Conservation (phyloP, 2,329 filamentous ascomycete species). For the Didymella sp. region DNA sequence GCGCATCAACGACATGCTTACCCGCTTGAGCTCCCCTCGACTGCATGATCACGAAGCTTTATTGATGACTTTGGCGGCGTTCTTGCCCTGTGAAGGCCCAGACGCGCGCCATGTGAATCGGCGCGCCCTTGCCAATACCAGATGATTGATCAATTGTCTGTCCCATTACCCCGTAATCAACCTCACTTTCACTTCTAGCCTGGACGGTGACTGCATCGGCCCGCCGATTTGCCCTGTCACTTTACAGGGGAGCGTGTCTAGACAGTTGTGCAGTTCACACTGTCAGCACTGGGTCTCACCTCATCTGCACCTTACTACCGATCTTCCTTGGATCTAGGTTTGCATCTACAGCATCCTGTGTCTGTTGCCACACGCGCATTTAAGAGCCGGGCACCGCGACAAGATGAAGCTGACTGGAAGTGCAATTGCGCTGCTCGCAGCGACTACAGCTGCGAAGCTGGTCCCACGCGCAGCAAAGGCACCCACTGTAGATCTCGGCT, state of each 20-base stretch:
- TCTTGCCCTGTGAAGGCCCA: conserved; percentile 20
- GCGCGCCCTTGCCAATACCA: conserved; percentile 10
- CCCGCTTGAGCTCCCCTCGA: conserved; percentile 1
- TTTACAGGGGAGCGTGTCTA: conserved; percentile 21
- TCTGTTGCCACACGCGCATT: neutral
- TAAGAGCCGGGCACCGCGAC: conserved; percentile 13
- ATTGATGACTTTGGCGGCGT: neutral
- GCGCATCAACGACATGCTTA: conserved; percentile 9
- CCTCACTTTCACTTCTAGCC: neutral
- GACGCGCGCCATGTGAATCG: conserved; percentile 20
- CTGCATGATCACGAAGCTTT: conserved; percentile 10
- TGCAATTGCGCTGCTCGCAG: conserved; percentile 29
- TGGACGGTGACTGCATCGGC: neutral
- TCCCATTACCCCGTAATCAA: neutral
- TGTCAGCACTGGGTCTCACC: conserved; percentile 26
- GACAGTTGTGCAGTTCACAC: conserved; percentile 26
- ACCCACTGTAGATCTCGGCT: conserved; percentile 43
- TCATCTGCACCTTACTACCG: conserved; percentile 14
- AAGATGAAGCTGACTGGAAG: conserved; percentile 25
- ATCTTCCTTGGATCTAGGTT: conserved; percentile 17
- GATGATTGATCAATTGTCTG: neutral
- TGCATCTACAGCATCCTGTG: conserved; percentile 8
- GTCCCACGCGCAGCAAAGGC: conserved; percentile 30
- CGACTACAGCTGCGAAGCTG: conserved; percentile 28
- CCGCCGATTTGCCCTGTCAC: conserved; percentile 12